Percentiles rank a stretch among this genome's conserved stretches.
These are phyloP conservation scores for Mortierella sp. DNA, from an alignment of 371 early-diverging fungal species.

Conservation along the genomic window DNA sequence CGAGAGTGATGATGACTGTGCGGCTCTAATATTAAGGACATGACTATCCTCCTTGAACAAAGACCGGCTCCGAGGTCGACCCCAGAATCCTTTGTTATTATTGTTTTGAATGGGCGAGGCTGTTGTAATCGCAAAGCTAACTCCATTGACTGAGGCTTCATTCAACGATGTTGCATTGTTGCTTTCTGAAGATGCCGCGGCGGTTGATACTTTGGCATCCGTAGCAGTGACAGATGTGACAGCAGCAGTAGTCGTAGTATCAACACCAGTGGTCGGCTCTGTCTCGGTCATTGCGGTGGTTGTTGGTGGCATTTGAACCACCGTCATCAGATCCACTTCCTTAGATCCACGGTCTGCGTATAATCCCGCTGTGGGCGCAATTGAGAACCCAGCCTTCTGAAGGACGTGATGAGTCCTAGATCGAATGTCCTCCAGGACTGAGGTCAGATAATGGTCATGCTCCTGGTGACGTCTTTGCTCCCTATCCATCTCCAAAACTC, in stretches of 20 bases:
- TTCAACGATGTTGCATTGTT: no score
- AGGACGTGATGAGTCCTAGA: constrained; percentile 33
- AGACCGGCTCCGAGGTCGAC: constrained; percentile 19
- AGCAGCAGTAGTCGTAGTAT: not conserved
- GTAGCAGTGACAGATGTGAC: not conserved
- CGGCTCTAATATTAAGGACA: not conserved
- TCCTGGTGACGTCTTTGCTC: not conserved
- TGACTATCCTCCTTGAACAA: not conserved
- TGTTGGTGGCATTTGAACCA: constrained; percentile 23
- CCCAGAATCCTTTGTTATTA: not conserved
- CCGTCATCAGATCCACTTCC: constrained; percentile 24
- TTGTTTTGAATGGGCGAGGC: not conserved
- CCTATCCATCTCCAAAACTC: not conserved
- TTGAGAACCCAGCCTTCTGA: constrained; percentile 37
- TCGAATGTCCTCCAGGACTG: constrained; percentile 39
- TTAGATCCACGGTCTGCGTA: constrained; percentile 30
- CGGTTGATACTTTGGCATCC: constrained; percentile 2
- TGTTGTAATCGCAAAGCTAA: constrained; percentile 14
- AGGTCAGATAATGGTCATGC: constrained; percentile 17
- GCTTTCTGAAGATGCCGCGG: no score
- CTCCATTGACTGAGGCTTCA: not conserved
- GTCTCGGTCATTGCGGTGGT: not conserved
- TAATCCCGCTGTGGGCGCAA: constrained; percentile 41
- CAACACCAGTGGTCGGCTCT: not conserved
- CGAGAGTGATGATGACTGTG: not conserved